Evolutionary conservation across 140 eudicot genomes (phyloP).

Genomic region (Flaveria floridana): DNA sequence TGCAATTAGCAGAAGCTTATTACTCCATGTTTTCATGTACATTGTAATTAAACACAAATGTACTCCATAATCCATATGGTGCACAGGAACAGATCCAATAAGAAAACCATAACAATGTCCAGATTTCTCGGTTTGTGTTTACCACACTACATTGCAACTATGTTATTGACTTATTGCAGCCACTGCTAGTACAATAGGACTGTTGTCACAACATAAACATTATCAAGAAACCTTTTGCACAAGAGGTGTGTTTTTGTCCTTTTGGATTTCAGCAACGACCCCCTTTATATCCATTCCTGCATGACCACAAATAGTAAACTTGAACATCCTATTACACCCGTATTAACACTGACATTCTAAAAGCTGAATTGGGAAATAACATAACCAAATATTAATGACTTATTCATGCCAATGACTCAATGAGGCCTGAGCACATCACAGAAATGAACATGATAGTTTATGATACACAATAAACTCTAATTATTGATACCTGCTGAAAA

Average conservation of each 20-base stretch:
- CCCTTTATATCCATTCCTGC: constrained; percentile 99
- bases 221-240: constrained; percentile 66
- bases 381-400: neutral
- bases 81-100: constrained; percentile 6
- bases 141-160: constrained; percentile 8
- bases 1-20: constrained; percentile 21
- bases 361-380: constrained; percentile 13
- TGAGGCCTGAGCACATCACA: neutral
- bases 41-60: constrained; percentile 1
- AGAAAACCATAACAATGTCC: constrained; percentile 1
- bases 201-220: constrained; percentile 18
- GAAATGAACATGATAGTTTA: neutral
- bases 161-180: constrained; percentile 4
- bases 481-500: constrained; percentile 74
- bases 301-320: constrained; percentile 48
- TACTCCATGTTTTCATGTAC: constrained; percentile 13
- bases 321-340: constrained; percentile 30
- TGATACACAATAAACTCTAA: neutral
- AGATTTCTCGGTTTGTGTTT: constrained; percentile 14
- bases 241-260: constrained; percentile 89
- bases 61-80: constrained; percentile 16
- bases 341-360: constrained; percentile 17
- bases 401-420: neutral
- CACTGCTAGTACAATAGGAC: constrained; percentile 13
- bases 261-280: constrained; percentile 92